Evolutionary conservation across 257 asterid species (phyloP).

Genomic region (Solanum ossicruentum): DNA sequence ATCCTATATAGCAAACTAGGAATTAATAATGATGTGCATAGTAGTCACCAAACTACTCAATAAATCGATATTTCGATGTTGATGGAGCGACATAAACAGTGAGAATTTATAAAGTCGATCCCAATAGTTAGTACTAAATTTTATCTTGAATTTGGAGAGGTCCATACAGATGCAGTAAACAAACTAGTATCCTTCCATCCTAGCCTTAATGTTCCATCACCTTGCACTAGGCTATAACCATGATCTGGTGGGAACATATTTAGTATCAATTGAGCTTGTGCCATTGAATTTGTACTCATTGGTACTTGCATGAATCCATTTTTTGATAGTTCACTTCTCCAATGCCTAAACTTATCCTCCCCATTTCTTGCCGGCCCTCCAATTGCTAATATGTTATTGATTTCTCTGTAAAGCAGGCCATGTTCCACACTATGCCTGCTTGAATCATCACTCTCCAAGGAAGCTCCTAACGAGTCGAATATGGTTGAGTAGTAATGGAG

Average conservation of each 20-base stretch:
- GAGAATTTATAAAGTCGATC: not conserved
- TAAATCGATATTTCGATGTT: not conserved
- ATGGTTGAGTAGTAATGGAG: slow-evolving; percentile 69
- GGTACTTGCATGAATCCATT: slow-evolving; percentile 46
- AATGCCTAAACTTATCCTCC: slow-evolving; percentile 56
- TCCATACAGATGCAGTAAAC: slow-evolving; percentile 83
- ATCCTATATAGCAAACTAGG: not conserved
- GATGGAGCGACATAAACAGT: not conserved
- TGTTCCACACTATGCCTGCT: slow-evolving; percentile 47
- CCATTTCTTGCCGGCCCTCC: slow-evolving; percentile 89
- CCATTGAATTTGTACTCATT: slow-evolving; percentile 64
- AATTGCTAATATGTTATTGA: slow-evolving; percentile 55
- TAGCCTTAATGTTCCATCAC: slow-evolving; percentile 69
- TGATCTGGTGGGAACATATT: slow-evolving; percentile 53
- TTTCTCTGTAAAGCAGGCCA: slow-evolving; percentile 43
- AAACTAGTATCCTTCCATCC: slow-evolving; percentile 82
- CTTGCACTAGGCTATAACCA: slow-evolving; percentile 63
- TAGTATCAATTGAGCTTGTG: slow-evolving; percentile 66
- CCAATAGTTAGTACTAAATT: not conserved
- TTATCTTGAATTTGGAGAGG: slow-evolving; percentile 25
- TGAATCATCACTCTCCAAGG: slow-evolving; percentile 27
- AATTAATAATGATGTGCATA: not conserved
- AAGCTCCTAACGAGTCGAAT: slow-evolving; percentile 64
- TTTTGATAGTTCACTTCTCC: slow-evolving; percentile 54
- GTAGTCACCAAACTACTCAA: not conserved